phyloP scores from a whole-genome alignment of 495 filamentous ascomycete genomes.

The Elaphomyces granulatus region DNA sequence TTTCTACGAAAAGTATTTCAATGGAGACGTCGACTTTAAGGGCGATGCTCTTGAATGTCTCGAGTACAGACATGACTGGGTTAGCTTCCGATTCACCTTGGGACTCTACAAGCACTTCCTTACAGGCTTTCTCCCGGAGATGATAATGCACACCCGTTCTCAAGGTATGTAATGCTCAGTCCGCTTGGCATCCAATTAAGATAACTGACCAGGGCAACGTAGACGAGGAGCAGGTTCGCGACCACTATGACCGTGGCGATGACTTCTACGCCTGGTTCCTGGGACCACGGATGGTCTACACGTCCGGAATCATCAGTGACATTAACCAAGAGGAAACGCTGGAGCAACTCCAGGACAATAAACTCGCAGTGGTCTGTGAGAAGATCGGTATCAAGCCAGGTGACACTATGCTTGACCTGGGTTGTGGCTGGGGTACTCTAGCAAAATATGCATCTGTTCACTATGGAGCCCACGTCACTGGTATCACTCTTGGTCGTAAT shows the following conservation, averaged over 20 bases:
- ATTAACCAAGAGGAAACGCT: conserved; percentile 49
- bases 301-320: conserved; percentile 54
- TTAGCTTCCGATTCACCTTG: conserved; percentile 52
- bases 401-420: conserved; percentile 52
- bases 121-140: conserved; percentile 52
- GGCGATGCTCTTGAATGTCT: conserved; percentile 45
- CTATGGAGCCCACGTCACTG: conserved; percentile 49
- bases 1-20: conserved; percentile 55
- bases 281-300: conserved; percentile 62
- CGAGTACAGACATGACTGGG: conserved; percentile 57
- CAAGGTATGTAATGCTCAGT: conserved; percentile 38
- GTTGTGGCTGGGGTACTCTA: conserved; percentile 59
- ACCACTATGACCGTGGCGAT: conserved; percentile 62
- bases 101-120: conserved; percentile 52
- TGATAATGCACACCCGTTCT: conserved; percentile 53
- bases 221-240: conserved; percentile 65
- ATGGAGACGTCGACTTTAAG: conserved; percentile 48
- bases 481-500: conserved; percentile 55
- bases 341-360: conserved; percentile 59
- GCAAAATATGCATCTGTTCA: conserved; percentile 49
- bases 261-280: conserved; percentile 68
- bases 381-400: conserved; percentile 50
- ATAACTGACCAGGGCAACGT: background rate
- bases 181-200: too few relatives aligned
- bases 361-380: conserved; percentile 55